Conservation (phyloP, 2,329 filamentous ascomycete genomes). For the Colletotrichum salicis region DNA sequence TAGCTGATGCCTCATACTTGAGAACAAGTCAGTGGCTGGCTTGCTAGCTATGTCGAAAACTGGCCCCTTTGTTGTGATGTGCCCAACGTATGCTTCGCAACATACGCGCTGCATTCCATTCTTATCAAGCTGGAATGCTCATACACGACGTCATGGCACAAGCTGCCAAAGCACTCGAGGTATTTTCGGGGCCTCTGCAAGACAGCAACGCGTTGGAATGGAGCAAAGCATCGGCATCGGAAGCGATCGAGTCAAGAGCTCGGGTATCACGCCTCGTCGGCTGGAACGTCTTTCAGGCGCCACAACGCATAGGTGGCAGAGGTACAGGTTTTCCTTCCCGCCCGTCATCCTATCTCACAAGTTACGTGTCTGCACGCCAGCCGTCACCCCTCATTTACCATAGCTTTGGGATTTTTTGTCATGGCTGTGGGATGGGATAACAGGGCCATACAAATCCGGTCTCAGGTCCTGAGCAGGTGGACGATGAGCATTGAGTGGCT, state of each 20-base stretch:
- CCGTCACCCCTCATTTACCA: slow-evolving; percentile 7
- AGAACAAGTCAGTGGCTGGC: neutral
- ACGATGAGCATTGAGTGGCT: slow-evolving; percentile 12
- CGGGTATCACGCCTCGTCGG: neutral
- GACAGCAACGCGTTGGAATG: neutral
- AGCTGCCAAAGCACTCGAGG: neutral
- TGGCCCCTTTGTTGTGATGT: neutral
- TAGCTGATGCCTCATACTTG: neutral
- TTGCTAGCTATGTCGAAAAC: neutral
- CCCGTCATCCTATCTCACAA: slow-evolving; percentile 2
- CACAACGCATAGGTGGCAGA: neutral
- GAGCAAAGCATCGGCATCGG: neutral
- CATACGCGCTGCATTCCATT: neutral
- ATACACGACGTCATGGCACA: neutral
- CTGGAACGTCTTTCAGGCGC: neutral
- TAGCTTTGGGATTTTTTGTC: slow-evolving; percentile 6
- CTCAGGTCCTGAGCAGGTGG: slow-evolving; percentile 22
- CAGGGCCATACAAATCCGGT: slow-evolving; percentile 28
- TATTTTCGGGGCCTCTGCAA: neutral
- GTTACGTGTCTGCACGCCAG: slow-evolving; percentile 4
- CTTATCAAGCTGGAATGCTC: neutral
- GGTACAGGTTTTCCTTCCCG: neutral
- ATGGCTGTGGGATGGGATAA: slow-evolving; percentile 15
- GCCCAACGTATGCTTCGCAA: neutral
- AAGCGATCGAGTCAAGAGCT: neutral